A percentile compares a stretch with the other conserved stretches of the same genome.
Conservation (phyloP, 805 yeast genomes). For the Pichia nakasei region DNA sequence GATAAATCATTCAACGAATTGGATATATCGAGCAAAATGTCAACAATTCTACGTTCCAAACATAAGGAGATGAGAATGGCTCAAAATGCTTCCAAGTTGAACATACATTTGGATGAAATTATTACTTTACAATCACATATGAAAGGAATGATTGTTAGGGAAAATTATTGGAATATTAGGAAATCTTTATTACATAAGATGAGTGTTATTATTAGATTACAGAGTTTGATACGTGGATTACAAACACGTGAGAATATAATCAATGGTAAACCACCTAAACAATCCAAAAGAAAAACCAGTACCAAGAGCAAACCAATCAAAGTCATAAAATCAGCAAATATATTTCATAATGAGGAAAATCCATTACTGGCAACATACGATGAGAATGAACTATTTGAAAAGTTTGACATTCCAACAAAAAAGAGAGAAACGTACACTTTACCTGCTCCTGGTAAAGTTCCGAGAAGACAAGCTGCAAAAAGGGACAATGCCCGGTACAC, state of each 20-base stretch:
- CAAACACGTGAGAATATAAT: conserved; percentile 7
- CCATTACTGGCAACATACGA: conserved; percentile 6
- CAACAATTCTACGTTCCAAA: conserved; percentile 29
- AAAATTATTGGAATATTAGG: conserved; percentile 13
- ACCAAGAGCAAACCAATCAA: neutral
- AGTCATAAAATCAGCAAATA: neutral
- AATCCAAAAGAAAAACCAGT: neutral
- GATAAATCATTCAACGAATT: neutral
- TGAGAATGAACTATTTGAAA: conserved; percentile 10
- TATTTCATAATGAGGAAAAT: neutral
- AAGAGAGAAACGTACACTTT: neutral
- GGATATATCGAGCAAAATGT: conserved; percentile 27
- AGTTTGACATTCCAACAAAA: conserved; percentile 5
- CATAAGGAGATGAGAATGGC: conserved; percentile 15
- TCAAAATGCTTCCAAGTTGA: conserved; percentile 12
- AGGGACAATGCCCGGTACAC: conserved; percentile 1
- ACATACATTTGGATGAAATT: conserved; percentile 16
- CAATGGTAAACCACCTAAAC: neutral
- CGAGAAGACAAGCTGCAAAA: conserved; percentile 8
- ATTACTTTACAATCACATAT: conserved; percentile 28
- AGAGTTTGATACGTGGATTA: conserved; percentile 36
- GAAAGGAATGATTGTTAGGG: conserved; percentile 25
- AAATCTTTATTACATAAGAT: conserved; percentile 17
- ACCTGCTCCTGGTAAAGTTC: neutral
- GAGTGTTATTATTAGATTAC: conserved; percentile 27